These are phyloP conservation scores for Metarhizium anisopliae DNA, from an alignment of 2,329 filamentous ascomycete species.

Conservation along the genomic window DNA sequence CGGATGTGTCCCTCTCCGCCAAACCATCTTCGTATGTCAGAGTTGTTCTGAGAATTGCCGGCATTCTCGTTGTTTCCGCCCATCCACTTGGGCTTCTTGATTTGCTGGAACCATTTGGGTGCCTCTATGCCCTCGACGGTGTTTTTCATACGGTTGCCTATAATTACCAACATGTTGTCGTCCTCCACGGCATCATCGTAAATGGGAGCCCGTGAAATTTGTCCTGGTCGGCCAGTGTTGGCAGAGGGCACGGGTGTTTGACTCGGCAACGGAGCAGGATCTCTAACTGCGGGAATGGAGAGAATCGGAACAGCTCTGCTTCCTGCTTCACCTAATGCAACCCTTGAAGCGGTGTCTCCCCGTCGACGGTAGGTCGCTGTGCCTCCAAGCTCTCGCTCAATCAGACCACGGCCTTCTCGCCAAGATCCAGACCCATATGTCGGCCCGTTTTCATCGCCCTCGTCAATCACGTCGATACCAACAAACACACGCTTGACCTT, in stretches of 20 bases:
- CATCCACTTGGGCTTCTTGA: constrained; percentile 79
- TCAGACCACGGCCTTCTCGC: constrained; percentile 85
- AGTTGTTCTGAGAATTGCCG: constrained; percentile 19
- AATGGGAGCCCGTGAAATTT: constrained; percentile 9
- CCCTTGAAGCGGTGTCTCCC: constrained; percentile 30
- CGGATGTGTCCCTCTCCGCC: constrained; percentile 28
- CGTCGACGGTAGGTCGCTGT: constrained; percentile 44
- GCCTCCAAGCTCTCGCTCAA: constrained; percentile 74
- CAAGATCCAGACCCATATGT: constrained; percentile 73
- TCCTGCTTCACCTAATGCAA: constrained; percentile 14
- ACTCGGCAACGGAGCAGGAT: constrained; percentile 24
- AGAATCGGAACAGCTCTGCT: constrained; percentile 36
- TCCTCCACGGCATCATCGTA: constrained; percentile 52
- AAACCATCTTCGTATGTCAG: constrained; percentile 51
- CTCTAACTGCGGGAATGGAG: constrained; percentile 34
- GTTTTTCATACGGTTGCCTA: constrained; percentile 81
- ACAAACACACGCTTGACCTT: constrained; percentile 74
- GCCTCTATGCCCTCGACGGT: constrained; percentile 77
- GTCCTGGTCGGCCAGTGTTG: constrained; percentile 19
- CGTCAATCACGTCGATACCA: constrained; percentile 63
- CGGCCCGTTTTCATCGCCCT: constrained; percentile 55
- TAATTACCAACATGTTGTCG: constrained; percentile 74
- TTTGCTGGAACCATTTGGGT: constrained; percentile 73
- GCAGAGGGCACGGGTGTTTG: constrained; percentile 31
- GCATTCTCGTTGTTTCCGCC: constrained; percentile 39